Base-by-base conservation (phyloP, 2,329 filamentous ascomycete species). In the Chaetomiaceae sp. region DNA sequence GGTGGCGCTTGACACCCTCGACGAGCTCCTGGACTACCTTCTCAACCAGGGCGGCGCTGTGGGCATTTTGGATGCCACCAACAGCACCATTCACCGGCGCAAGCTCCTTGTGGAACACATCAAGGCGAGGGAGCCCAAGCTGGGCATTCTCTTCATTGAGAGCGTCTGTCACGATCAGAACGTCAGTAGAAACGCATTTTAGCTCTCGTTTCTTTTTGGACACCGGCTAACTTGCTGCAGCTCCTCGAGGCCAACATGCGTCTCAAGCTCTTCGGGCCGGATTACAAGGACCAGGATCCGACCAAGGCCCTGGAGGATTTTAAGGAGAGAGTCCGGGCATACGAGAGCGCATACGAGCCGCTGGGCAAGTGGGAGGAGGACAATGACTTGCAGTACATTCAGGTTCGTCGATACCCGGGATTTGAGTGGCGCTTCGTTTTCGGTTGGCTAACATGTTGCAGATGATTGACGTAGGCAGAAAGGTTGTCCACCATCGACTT, bases 381-480 rank as follows among this genome's bases (percentile, higher is more conserved):
- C 19, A 79, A 95, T 63, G 85, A 91, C 61, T 86, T 96, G 80
- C 88, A 95, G 54, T 99, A 95, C 65, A 95, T 99, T 57, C 89
- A 89, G 72, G 78, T 79, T 67, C 48, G 68, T 56, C 12, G n/a
- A 4, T 20, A 5, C 13, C n/a, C 12, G 16, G 13, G 5, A 10
- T 16, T 6, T 3, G 1, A 14, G 4, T 16, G 25, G 6, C 9
- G n/a, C n/a, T n/a, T n/a, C n/a, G 25, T 27, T 27, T 4, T 27
- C 3, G 2, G 33, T 13, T 10, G 7, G 9, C 47, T 50, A n/a
- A 55, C 45, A 1, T 30, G 3, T 13, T 37, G 13, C 59, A 89
- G 74, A 96, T 97, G 87, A 89, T 97, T 58, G 93, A 99, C 67
- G 93, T 99, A 3, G 93, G 93, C 37, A 83, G 92, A 55, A 99